These are phyloP conservation scores for Conticribra weissflogii DNA, from an alignment of 108 stramenopile species.

Conservation along the genomic window DNA sequence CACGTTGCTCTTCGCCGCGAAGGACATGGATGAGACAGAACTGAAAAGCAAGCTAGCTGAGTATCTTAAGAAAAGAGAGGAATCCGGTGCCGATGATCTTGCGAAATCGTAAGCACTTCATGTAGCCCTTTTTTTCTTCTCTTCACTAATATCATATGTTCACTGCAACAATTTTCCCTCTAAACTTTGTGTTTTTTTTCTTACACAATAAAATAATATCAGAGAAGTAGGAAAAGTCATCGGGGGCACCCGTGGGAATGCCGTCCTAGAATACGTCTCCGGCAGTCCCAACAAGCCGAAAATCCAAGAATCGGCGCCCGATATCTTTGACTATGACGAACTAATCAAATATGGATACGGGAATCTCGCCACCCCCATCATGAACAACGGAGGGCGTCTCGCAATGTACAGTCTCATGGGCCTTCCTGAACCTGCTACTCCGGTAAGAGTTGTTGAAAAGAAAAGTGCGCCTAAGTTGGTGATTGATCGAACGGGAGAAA, in stretches of 20 bases:
- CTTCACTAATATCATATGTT: background rate
- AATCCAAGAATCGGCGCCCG: slow-evolving; percentile 62
- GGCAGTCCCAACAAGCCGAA: slow-evolving; percentile 72
- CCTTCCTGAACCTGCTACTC: slow-evolving; percentile 55
- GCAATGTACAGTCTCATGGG: slow-evolving; percentile 79
- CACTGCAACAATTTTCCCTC: background rate
- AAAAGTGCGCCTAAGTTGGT: slow-evolving; percentile 62
- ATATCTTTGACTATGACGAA: slow-evolving; percentile 82
- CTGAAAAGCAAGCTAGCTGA: slow-evolving; percentile 70
- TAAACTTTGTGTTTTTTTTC: no score
- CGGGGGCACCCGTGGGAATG: slow-evolving; percentile 81
- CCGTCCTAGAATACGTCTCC: slow-evolving; percentile 73
- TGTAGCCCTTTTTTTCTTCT: background rate
- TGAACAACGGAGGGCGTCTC: slow-evolving; percentile 73
- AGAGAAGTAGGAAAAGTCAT: slow-evolving; percentile 68
- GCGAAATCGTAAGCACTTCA: slow-evolving; percentile 57
- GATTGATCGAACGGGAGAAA: slow-evolving; percentile 78
- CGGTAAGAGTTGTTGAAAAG: slow-evolving; percentile 37
- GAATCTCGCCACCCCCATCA: slow-evolving; percentile 72
- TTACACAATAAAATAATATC: background rate
- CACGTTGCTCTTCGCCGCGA: slow-evolving; percentile 2
- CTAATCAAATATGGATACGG: slow-evolving; percentile 73
- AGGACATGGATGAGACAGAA: slow-evolving; percentile 30
- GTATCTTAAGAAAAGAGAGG: slow-evolving; percentile 71
- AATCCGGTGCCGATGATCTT: slow-evolving; percentile 64